These are phyloP conservation scores for Blastobotrys apis DNA, from an alignment of 1,139 yeast species.

Conservation along the genomic window DNA sequence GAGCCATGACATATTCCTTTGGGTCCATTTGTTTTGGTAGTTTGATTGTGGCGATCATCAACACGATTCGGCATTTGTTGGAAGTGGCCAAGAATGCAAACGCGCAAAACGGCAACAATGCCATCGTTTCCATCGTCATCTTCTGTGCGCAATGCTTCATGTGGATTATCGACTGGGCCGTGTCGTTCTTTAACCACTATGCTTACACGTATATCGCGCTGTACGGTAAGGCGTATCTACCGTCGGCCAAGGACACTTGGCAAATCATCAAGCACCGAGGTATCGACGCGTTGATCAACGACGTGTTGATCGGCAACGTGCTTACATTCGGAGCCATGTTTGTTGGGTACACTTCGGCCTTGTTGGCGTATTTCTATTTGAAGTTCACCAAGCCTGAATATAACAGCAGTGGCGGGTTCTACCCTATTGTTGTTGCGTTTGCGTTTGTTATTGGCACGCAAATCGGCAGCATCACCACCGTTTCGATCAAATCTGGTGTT, in stretches of 20 bases:
- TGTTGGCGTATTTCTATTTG: conserved; percentile 68
- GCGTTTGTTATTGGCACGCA: conserved; percentile 74
- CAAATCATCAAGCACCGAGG: conserved; percentile 74
- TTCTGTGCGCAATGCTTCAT: conserved; percentile 58
- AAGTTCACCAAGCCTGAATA: conserved; percentile 68
- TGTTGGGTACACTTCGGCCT: conserved; percentile 64
- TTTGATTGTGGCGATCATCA: conserved; percentile 70
- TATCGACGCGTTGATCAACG: conserved; percentile 80
- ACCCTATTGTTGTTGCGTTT: conserved; percentile 76
- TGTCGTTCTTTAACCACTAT: conserved; percentile 82
- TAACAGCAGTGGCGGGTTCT: conserved; percentile 60
- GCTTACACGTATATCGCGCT: conserved; percentile 86
- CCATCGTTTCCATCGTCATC: conserved; percentile 49
- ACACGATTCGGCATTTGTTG: conserved; percentile 52
- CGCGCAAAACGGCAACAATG: conserved; percentile 44
- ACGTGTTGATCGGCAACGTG: conserved; percentile 74
- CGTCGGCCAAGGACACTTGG: conserved; percentile 80
- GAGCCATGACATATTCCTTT: conserved; percentile 81
- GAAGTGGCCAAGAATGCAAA: conserved; percentile 44
- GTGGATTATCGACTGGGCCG: conserved; percentile 70
- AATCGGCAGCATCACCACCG: conserved; percentile 65
- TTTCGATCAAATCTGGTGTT: conserved; percentile 75
- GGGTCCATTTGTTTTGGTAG: conserved; percentile 92
- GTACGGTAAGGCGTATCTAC: conserved; percentile 74
- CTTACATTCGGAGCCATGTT: conserved; percentile 66